Evolutionary conservation across 1,139 yeast species (phyloP), one percentile per base, ranked within the genome.

Genomic region (Suhomyces bolitotheri): DNA sequence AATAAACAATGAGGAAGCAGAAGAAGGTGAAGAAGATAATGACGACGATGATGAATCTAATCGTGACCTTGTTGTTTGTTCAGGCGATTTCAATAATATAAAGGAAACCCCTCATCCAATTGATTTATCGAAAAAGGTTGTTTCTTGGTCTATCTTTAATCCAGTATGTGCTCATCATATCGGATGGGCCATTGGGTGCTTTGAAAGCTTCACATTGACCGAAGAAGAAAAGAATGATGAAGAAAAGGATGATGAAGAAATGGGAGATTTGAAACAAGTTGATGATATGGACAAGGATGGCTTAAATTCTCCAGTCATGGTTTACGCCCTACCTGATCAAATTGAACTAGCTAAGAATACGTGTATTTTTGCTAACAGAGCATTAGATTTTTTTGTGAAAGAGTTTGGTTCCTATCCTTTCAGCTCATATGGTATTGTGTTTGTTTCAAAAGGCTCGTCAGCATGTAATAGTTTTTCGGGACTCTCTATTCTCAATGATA

Each of bases 101-200:
- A 71, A 71, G 36, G 77, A 71, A 50, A 59, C 69, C 1, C 75
- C 76, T 0, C 76, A 71, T 43, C 71, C 72, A 1, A 58, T 63
- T 3, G 95, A 89, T 54, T 58, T 77, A 29, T 72, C 82, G 2
- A 87, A 87, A 53, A 92, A 88, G 47, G 73, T 82, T 0, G 85
- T 84, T 2, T 73, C 84, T 5, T 90, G 90, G 71, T 86, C 87
- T 24, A 72, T 92, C 16, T 82, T 81, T 53, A 85, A 83, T 38
- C 96, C 98, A 0, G 85, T 89, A 0, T 82, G 95, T 32, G 89
- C 98, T 0, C 97, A 90, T 47, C 97, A 90, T 58, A 73, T 94
- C n/a, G 97, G 97, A 0, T 92, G 96, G 82, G 90, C 96, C 0
- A 76, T 88, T 2, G 99, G 98, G 0, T 82, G 96, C 4, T 94